These are phyloP conservation scores for Schizothecium vesticola DNA, from an alignment of 495 filamentous ascomycete species.

Conservation along the genomic window DNA sequence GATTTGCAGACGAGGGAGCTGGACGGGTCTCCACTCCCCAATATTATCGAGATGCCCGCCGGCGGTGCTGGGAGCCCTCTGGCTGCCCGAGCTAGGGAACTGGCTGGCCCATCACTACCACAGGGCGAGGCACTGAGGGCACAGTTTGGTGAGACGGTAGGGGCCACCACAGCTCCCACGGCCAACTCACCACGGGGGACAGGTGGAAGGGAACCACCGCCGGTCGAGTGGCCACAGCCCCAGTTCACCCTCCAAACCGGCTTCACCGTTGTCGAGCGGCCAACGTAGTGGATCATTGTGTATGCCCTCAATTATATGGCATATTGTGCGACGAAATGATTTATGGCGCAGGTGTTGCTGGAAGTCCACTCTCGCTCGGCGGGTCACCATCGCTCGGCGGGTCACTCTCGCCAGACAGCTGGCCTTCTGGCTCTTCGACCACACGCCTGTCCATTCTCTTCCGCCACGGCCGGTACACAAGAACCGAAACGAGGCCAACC, in stretches of 20 bases:
- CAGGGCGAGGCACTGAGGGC: not conserved
- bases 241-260: not conserved
- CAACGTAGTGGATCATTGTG: not conserved
- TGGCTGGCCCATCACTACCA: no score
- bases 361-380: not conserved
- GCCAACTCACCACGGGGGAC: no score
- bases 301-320: not conserved
- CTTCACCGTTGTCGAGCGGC: not conserved
- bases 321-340: not conserved
- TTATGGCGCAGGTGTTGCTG: not conserved
- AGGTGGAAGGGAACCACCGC: not conserved
- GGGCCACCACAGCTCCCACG: not conserved
- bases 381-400: not conserved
- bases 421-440: not conserved
- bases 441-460: conserved; percentile 33
- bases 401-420: not conserved
- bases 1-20: not conserved
- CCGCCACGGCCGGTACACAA: conserved; percentile 75
- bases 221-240: not conserved
- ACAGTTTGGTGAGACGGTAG: not conserved
- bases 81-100: no score
- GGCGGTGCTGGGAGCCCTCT: not conserved
- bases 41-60: not conserved
- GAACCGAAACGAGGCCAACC: conserved; percentile 63
- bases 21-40: not conserved